Conservation (phyloP, 257 asterid genomes). For the Linderniella brevidens region DNA sequence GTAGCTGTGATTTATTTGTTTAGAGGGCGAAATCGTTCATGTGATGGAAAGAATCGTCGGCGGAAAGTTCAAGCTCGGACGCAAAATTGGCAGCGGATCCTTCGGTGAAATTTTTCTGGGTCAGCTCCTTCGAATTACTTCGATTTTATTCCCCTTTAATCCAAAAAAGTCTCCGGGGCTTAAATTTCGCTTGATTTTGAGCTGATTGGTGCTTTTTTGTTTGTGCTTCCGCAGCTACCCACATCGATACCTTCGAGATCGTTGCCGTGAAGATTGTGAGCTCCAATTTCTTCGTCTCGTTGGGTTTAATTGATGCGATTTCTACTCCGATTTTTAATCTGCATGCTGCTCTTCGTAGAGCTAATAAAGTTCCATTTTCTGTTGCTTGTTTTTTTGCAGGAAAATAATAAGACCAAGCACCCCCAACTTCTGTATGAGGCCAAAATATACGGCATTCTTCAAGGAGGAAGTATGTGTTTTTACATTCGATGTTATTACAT, state of each 20-base stretch:
- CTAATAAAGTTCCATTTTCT: neutral
- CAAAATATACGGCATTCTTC: conserved; percentile 72
- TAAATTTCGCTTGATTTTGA: too few relatives aligned
- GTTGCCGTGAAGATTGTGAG: conserved; percentile 96
- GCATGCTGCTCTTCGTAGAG: too few relatives aligned
- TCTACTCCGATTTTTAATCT: conserved; percentile 1
- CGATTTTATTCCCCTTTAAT: too few relatives aligned
- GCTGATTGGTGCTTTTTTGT: too few relatives aligned
- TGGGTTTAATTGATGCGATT: conserved; percentile 2
- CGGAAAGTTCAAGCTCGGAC: too few relatives aligned
- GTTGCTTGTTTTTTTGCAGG: conserved; percentile 32
- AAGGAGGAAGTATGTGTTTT: conserved; percentile 80
- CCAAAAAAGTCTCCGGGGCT: too few relatives aligned
- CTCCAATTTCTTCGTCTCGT: conserved; percentile 4
- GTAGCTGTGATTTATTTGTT: too few relatives aligned
- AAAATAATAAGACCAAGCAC: conserved; percentile 80
- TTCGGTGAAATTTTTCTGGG: too few relatives aligned
- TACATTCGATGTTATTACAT: conserved; percentile 11
- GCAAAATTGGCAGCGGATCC: too few relatives aligned
- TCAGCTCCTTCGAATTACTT: too few relatives aligned
- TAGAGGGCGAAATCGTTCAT: too few relatives aligned
- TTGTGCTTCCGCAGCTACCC: conserved; percentile 53
- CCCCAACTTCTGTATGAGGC: conserved; percentile 93
- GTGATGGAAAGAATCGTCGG: too few relatives aligned
- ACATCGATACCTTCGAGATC: conserved; percentile 75